Conservation (phyloP, 2,329 filamentous ascomycete genomes). For the Gremmenia infestans region DNA sequence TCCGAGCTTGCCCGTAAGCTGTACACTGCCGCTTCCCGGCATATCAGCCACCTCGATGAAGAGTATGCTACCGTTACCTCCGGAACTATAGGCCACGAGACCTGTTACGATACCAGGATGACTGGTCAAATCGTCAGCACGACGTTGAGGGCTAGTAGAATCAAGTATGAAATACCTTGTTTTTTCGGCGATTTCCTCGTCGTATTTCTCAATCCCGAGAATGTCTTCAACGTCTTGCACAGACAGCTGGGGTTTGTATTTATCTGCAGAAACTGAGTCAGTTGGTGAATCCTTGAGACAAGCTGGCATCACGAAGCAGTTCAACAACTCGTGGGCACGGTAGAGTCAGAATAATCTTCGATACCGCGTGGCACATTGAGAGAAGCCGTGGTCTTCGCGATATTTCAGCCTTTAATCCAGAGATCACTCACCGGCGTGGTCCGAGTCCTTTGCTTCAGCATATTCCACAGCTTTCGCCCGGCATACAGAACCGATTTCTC, state of each 20-base stretch:
- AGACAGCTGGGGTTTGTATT: constrained; percentile 70
- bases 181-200: constrained; percentile 92
- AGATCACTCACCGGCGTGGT: constrained; percentile 35
- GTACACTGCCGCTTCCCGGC: constrained; percentile 86
- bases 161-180: constrained; percentile 36
- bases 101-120: constrained; percentile 93
- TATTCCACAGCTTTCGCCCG: constrained; percentile 93
- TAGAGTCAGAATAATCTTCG: too few relatives aligned
- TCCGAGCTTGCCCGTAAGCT: constrained; percentile 92
- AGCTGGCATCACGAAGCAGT: not conserved
- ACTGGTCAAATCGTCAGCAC: constrained; percentile 32
- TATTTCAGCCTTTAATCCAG: not conserved
- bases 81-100: constrained; percentile 88
- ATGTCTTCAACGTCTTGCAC: constrained; percentile 83
- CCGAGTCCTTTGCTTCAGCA: constrained; percentile 79
- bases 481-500: constrained; percentile 91
- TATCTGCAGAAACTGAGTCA: constrained; percentile 34
- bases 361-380: too few relatives aligned
- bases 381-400: too few relatives aligned
- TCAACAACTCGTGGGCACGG: too few relatives aligned
- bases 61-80: constrained; percentile 89
- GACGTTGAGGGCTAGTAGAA: not conserved
- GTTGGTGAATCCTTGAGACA: not conserved
- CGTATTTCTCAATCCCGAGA: constrained; percentile 86
- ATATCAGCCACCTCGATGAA: constrained; percentile 99